Percentiles rank a stretch among this genome's conserved stretches.
These are phyloP conservation scores for Acorus calamus DNA, from an alignment of 106 monocot species.

Conservation along the genomic window DNA sequence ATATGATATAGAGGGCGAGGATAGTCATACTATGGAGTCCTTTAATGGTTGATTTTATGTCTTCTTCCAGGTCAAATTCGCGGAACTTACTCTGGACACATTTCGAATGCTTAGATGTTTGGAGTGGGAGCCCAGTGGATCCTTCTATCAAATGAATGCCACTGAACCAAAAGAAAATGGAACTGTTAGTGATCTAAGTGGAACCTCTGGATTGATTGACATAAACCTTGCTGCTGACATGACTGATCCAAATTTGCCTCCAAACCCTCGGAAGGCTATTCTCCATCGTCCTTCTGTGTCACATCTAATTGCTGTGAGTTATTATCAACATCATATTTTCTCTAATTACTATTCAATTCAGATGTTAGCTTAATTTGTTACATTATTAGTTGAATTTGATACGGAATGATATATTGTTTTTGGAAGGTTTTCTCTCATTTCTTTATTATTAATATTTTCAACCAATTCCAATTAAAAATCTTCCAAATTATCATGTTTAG, in stretches of 20 bases:
- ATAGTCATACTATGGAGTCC: too few relatives aligned
- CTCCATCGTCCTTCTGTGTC: slow-evolving; percentile 74
- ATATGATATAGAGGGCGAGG: too few relatives aligned
- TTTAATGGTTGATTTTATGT: neutral
- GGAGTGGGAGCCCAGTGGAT: slow-evolving; percentile 89
- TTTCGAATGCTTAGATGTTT: slow-evolving; percentile 89
- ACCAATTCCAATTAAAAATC: too few relatives aligned
- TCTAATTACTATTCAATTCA: neutral
- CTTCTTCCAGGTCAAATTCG: slow-evolving; percentile 67
- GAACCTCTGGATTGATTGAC: slow-evolving; percentile 77
- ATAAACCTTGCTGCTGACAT: slow-evolving; percentile 82
- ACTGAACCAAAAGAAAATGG: slow-evolving; percentile 54
- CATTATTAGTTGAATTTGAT: too few relatives aligned
- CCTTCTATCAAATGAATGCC: slow-evolving; percentile 46
- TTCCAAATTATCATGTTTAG: too few relatives aligned
- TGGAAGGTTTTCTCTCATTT: too few relatives aligned
- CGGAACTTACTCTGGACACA: slow-evolving; percentile 86
- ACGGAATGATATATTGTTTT: too few relatives aligned
- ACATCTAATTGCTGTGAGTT: slow-evolving; percentile 75
- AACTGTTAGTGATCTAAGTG: slow-evolving; percentile 64
- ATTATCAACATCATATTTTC: neutral
- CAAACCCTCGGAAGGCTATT: slow-evolving; percentile 75
- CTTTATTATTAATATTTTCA: too few relatives aligned
- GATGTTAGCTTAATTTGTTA: neutral
- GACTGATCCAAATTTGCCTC: slow-evolving; percentile 70